phyloP scores from a whole-genome alignment of 768 basidiomycete species.

The Mycena kentingensis region DNA sequence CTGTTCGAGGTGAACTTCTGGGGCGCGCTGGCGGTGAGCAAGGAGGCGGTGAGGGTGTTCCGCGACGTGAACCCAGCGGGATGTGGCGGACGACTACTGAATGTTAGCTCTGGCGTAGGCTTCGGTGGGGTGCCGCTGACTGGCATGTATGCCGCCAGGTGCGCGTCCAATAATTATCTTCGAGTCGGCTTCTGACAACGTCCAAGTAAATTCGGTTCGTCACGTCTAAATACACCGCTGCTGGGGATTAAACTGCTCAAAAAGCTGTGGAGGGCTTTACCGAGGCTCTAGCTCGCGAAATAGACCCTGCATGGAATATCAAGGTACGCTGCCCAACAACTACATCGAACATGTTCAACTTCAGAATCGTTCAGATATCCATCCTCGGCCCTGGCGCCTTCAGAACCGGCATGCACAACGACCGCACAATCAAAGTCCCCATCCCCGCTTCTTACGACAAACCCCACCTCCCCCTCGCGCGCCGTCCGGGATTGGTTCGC shows the following conservation, averaged over 20 bases:
- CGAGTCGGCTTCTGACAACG: not conserved
- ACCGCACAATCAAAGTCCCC: not conserved
- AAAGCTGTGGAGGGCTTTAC: constrained; percentile 13
- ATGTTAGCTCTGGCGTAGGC: constrained; percentile 4
- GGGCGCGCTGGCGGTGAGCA: constrained; percentile 21
- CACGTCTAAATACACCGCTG: not conserved
- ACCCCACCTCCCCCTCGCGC: not conserved
- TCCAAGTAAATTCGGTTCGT: constrained; percentile 12
- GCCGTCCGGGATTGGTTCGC: not conserved
- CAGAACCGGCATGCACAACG: constrained; percentile 10
- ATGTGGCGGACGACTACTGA: constrained; percentile 6
- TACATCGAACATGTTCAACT: too few relatives aligned
- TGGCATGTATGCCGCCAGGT: constrained; percentile 13
- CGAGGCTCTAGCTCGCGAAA: constrained; percentile 6
- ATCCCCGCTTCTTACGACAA: constrained; percentile 1
- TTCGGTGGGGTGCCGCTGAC: constrained; percentile 2
- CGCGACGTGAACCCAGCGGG: constrained; percentile 5
- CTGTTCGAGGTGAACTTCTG: constrained; percentile 33
- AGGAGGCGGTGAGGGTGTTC: constrained; percentile 14
- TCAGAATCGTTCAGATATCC: constrained; percentile 9
- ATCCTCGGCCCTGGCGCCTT: constrained; percentile 11
- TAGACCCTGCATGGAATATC: constrained; percentile 17
- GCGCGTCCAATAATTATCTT: not conserved
- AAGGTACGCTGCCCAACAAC: constrained; percentile 1
- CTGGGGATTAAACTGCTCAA: not conserved